A percentile compares a stretch with the other conserved stretches of the same genome.
phyloP scores from a whole-genome alignment of 2,329 filamentous ascomycete genomes.

The Colletotrichum sojae region DNA sequence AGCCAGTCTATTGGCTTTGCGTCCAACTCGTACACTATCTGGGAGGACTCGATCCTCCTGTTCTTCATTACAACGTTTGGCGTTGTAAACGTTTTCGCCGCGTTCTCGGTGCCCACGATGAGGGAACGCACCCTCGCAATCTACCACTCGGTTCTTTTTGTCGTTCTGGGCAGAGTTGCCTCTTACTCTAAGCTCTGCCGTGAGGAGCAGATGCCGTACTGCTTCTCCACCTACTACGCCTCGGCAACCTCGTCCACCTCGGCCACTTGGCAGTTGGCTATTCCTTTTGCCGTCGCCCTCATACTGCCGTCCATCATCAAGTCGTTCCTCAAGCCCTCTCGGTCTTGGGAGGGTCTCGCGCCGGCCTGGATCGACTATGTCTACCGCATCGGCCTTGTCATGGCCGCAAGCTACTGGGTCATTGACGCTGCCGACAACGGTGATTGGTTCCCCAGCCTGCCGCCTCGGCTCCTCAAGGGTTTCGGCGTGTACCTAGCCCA shows the following conservation, averaged over 20 bases:
- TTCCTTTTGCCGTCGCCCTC: constrained; percentile 82
- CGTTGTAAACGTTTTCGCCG: constrained; percentile 79
- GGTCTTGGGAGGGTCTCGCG: constrained; percentile 89
- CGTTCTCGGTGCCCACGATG: constrained; percentile 78
- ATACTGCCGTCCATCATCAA: constrained; percentile 82
- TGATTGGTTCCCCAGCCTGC: constrained; percentile 77
- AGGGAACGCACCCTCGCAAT: constrained; percentile 81
- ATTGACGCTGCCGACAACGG: constrained; percentile 91
- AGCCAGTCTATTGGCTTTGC: constrained; percentile 94
- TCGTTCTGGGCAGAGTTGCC: constrained; percentile 82
- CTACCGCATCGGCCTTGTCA: constrained; percentile 81
- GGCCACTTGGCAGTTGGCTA: constrained; percentile 86
- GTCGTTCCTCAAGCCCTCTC: constrained; percentile 84
- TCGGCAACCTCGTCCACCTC: constrained; percentile 94
- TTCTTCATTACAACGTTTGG: constrained; percentile 95
- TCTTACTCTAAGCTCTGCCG: constrained; percentile 94
- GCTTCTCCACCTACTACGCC: constrained; percentile 94
- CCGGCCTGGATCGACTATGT: constrained; percentile 86
- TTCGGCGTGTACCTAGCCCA: constrained; percentile 85
- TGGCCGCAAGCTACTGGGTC: constrained; percentile 88
- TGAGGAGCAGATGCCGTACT: constrained; percentile 98
- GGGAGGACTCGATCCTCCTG: constrained; percentile 95
- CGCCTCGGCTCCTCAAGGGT: constrained; percentile 77
- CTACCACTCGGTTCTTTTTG: constrained; percentile 88
- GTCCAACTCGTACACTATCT: constrained; percentile 98